Evolutionary conservation across 2,329 filamentous ascomycete species (phyloP).

Genomic region (Dryadomyces quercus-mongolicae): DNA sequence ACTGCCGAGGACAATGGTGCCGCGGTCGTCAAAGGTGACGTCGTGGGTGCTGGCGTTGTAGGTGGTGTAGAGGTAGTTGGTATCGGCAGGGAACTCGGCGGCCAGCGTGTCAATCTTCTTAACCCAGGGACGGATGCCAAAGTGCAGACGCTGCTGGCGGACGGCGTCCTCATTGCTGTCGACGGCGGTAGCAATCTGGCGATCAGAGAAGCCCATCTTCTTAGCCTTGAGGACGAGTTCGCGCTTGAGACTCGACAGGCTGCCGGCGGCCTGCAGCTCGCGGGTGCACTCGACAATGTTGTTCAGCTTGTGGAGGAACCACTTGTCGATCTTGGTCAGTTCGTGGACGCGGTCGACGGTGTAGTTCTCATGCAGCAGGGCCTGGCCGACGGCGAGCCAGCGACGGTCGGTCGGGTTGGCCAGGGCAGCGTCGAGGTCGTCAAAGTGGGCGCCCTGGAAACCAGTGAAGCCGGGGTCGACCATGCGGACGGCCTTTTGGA

Average conservation of each 20-base stretch:
- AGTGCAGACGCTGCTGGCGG: slow-evolving; percentile 69
- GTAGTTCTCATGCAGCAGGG: slow-evolving; percentile 96
- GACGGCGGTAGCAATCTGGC: slow-evolving; percentile 81
- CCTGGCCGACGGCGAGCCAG: slow-evolving; percentile 95
- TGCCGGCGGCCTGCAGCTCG: slow-evolving; percentile 74
- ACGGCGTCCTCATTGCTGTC: slow-evolving; percentile 83
- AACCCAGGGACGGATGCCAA: slow-evolving; percentile 88
- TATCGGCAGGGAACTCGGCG: slow-evolving; percentile 89
- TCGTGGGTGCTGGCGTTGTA: slow-evolving; percentile 95
- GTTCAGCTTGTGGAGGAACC: slow-evolving; percentile 97
- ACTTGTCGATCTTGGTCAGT: slow-evolving; percentile 96
- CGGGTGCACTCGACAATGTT: slow-evolving; percentile 88
- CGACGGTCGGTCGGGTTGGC: slow-evolving; percentile 90
- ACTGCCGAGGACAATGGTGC: slow-evolving; percentile 77
- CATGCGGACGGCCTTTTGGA: slow-evolving; percentile 97
- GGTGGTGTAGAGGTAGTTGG: slow-evolving; percentile 94
- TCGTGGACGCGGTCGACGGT: slow-evolving; percentile 85
- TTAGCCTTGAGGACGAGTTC: slow-evolving; percentile 85
- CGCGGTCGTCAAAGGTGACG: slow-evolving; percentile 85
- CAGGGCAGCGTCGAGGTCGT: slow-evolving; percentile 80
- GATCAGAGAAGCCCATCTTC: slow-evolving; percentile 95
- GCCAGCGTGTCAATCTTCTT: slow-evolving; percentile 98
- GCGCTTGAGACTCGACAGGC: slow-evolving; percentile 73
- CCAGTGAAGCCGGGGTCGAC: slow-evolving; percentile 87
- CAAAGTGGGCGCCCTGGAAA: slow-evolving; percentile 92